Evolutionary conservation across 2,329 filamentous ascomycete genomes (phyloP).

Genomic region (Neofusicoccum umdonicola): DNA sequence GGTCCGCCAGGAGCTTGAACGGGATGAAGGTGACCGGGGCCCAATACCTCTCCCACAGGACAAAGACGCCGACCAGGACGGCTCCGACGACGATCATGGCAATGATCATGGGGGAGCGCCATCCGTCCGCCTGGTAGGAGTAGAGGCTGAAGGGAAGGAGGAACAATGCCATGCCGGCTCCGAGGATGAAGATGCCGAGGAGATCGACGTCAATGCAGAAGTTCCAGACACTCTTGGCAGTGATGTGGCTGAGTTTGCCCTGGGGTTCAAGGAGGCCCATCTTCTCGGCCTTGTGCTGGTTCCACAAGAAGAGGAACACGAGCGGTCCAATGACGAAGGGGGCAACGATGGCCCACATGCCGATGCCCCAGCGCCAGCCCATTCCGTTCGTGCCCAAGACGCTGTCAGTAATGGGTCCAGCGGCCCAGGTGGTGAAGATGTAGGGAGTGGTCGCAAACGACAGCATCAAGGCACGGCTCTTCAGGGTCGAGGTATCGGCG

Average conservation of each 20-base stretch:
- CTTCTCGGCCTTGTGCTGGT: slow-evolving; percentile 57
- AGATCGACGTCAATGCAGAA: background rate
- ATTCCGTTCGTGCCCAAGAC: slow-evolving; percentile 48
- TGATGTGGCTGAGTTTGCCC: slow-evolving; percentile 7
- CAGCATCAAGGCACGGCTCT: slow-evolving; percentile 63
- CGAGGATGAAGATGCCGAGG: slow-evolving; percentile 44
- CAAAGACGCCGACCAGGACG: slow-evolving; percentile 34
- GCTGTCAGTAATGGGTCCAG: slow-evolving; percentile 26
- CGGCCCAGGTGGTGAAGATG: slow-evolving; percentile 33
- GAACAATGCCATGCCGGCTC: slow-evolving; percentile 59
- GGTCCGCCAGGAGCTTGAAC: slow-evolving; percentile 47
- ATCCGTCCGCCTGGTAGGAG: slow-evolving; percentile 24
- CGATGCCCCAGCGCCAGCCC: slow-evolving; percentile 67
- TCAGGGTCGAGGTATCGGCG: slow-evolving; percentile 64
- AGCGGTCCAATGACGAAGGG: slow-evolving; percentile 63
- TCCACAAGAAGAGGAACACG: slow-evolving; percentile 55
- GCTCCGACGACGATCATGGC: slow-evolving; percentile 38
- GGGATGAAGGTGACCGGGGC: slow-evolving; percentile 43
- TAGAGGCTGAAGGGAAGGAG: slow-evolving; percentile 59
- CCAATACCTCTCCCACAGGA: slow-evolving; percentile 38
- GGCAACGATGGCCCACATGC: slow-evolving; percentile 63
- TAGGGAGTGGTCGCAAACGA: slow-evolving; percentile 43
- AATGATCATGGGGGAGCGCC: slow-evolving; percentile 42
- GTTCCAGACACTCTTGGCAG: background rate
- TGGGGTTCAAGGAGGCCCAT: background rate